Base-by-base conservation (phyloP, 352 stramenopile genomes). In the Blastocystis hominis region DNA sequence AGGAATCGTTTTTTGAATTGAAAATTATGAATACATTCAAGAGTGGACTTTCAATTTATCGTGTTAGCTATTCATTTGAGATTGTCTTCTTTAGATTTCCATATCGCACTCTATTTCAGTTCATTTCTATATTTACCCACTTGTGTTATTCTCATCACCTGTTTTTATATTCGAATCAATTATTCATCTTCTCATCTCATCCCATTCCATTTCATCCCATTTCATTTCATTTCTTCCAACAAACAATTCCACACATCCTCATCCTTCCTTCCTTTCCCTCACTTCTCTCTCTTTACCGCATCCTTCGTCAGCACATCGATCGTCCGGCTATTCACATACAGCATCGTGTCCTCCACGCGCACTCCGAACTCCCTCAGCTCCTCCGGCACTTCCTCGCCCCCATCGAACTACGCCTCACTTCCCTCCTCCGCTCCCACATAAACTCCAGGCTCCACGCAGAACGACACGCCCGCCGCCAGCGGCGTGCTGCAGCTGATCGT, bases 221-320 rank as follows among this genome's bases (percentile, higher is more conserved):
- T 30, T 30, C 24, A 30, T 30, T 30, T 30, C 24, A 30, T 9
- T 68, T 17, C 7, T 76, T 76, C n/a, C 42, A 56, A 78, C 68
- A 78, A 78, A 78, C 68, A 78, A 30, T 30, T 30, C 0, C 24
- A 30, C 24, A 30, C 24, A 30, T 30, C 24, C 24, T 30, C 24
- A 30, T 30, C 24, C 5, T 3, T 55, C 10, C 34, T 30, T 15
- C 24, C 40, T 78, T 10, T 40, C 42, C 20, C 13, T 44, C 53
- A 13, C 20, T 15, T 30, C n/a, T 36, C 46, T 38, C 59, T 46
- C 46, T 46, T 13, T 30, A 46, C 50, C 40, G 50, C 7, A 13
- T 84, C 72, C 50, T 84, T 84, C 56, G 72, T 84, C 40, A 84
- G 40, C 2, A 84, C 54, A 46, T 84, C 72, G 9, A 84, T 20